Conservation (phyloP, 2,329 filamentous ascomycete genomes). For the Trichoderma brevicompactum region DNA sequence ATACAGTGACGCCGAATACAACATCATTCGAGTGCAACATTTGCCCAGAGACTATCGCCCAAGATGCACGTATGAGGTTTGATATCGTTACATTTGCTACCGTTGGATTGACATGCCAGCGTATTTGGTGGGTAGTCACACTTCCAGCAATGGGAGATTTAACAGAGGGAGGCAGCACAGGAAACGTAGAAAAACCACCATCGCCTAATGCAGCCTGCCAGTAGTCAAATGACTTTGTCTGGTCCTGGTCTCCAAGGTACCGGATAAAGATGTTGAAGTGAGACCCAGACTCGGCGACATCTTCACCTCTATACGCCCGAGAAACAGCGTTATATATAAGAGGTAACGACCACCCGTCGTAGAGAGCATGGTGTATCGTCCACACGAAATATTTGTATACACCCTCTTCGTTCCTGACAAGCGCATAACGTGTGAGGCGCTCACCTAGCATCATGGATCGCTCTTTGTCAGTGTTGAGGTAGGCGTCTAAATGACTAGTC, state of each 20-base stretch:
- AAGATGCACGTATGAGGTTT: constrained; percentile 9
- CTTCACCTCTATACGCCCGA: too few species aligned
- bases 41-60: constrained; percentile 1
- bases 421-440: constrained; percentile 11
- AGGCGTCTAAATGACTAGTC: constrained; percentile 20
- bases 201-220: too few species aligned
- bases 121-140: too few species aligned
- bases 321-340: neutral
- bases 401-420: neutral
- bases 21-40: constrained; percentile 1
- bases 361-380: constrained; percentile 21
- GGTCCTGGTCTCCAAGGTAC: too few species aligned
- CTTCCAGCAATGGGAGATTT: too few species aligned
- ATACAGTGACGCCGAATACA: constrained; percentile 15
- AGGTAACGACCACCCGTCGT: constrained; percentile 21
- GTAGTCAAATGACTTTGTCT: too few species aligned
- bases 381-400: constrained; percentile 7
- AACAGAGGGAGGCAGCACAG: too few species aligned
- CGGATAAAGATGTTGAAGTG: too few species aligned
- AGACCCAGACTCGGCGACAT: too few species aligned
- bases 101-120: too few species aligned
- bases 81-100: constrained; percentile 1
- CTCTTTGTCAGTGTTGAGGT: neutral
- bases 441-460: constrained; percentile 14
- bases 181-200: too few species aligned